Evolutionary conservation across 139 green algal species (phyloP).

Genomic region (Eudorina sp.): DNA sequence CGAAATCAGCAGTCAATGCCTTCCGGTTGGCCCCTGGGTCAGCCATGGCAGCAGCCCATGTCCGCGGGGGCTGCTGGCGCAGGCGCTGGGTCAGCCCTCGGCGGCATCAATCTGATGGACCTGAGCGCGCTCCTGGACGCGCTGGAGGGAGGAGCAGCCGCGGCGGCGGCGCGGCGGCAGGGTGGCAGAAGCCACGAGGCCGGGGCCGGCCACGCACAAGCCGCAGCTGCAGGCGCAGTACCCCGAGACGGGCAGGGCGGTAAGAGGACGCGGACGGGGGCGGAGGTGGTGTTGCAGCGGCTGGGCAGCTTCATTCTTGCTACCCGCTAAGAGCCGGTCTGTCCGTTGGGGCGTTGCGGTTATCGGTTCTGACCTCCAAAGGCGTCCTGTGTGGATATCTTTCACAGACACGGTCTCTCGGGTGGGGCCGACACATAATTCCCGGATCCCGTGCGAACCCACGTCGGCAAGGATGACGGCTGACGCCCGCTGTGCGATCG

Average conservation of each 20-base stretch:
- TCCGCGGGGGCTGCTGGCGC: background rate
- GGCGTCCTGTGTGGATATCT: too few relatives aligned
- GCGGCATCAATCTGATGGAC: background rate
- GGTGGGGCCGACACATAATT: too few relatives aligned
- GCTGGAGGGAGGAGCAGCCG: background rate
- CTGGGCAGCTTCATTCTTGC: too few relatives aligned
- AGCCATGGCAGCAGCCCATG: background rate
- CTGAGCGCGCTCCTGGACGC: conserved; percentile 16
- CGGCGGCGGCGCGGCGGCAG: background rate
- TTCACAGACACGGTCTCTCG: too few relatives aligned
- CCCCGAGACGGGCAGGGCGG: background rate
- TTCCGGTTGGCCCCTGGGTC: background rate
- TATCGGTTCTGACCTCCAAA: too few relatives aligned
- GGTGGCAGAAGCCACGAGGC: background rate
- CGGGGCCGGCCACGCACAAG: background rate
- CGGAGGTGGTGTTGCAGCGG: too few relatives aligned
- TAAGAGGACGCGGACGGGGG: background rate
- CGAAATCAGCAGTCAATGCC: background rate
- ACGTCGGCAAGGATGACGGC: too few relatives aligned
- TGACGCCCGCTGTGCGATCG: too few relatives aligned
- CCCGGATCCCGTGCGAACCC: too few relatives aligned
- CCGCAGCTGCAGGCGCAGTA: background rate
- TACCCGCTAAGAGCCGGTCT: too few relatives aligned
- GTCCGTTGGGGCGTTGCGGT: too few relatives aligned
- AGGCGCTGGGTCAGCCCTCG: background rate